These are phyloP conservation scores for Sicyos edulis DNA, from an alignment of 306 rosid genomes.

Conservation along the genomic window DNA sequence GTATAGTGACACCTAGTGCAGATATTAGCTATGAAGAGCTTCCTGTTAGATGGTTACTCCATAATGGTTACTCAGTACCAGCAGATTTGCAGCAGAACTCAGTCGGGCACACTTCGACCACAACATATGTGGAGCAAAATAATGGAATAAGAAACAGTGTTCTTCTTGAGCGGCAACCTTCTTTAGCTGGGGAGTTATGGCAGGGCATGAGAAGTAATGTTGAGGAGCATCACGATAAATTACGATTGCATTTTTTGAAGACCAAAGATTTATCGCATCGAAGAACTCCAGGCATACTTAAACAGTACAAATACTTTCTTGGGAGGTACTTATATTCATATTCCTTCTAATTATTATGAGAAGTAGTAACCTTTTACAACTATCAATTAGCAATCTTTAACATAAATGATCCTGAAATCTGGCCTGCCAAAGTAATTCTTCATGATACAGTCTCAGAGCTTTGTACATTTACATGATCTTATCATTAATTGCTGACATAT, in stretches of 20 bases:
- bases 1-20: constrained; percentile 47
- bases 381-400: neutral
- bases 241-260: constrained; percentile 51
- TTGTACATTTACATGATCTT: neutral
- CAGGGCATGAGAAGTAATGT: constrained; percentile 61
- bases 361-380: neutral
- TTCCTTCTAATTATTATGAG: neutral
- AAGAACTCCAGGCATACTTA: constrained; percentile 63
- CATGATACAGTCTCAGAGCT: neutral
- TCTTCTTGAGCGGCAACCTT: constrained; percentile 31
- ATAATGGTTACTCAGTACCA: constrained; percentile 71
- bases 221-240: constrained; percentile 57
- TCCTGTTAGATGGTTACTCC: constrained; percentile 86
- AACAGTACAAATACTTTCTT: constrained; percentile 78
- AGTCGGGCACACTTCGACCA: constrained; percentile 26
- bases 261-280: constrained; percentile 71
- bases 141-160: constrained; percentile 29
- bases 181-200: constrained; percentile 89
- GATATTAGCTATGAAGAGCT: constrained; percentile 53
- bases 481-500: neutral
- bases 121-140: constrained; percentile 28
- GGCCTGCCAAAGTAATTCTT: neutral
- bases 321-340: constrained; percentile 45
- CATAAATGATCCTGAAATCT: neutral
- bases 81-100: constrained; percentile 58